Conservation (phyloP, 2,329 filamentous ascomycete genomes). For the Lecanicillium sp. region DNA sequence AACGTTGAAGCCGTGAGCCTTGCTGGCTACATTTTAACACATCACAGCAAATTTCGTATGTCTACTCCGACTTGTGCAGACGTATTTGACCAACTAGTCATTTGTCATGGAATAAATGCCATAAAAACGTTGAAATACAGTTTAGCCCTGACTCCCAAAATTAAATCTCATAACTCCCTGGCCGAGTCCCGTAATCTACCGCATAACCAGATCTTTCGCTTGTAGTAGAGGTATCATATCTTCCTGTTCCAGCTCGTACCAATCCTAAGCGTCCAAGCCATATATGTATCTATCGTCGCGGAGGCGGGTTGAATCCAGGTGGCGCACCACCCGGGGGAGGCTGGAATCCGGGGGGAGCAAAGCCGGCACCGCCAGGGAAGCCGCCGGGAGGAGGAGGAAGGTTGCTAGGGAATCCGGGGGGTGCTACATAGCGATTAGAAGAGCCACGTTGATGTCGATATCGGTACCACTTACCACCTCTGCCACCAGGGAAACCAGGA, state of each 20-base stretch:
- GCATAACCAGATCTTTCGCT: slow-evolving; percentile 15
- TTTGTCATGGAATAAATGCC: no score
- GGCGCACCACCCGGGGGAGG: slow-evolving; percentile 43
- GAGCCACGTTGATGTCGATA: slow-evolving; percentile 4
- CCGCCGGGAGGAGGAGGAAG: slow-evolving; percentile 38
- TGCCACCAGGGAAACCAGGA: slow-evolving; percentile 43
- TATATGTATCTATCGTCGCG: slow-evolving; percentile 41
- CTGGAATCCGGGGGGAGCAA: slow-evolving; percentile 45
- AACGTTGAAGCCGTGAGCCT: no score
- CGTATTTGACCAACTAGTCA: no score
- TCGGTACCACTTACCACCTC: slow-evolving; percentile 41
- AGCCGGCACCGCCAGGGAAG: slow-evolving; percentile 31
- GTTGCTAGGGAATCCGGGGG: slow-evolving; percentile 42
- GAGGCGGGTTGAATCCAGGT: slow-evolving; percentile 70
- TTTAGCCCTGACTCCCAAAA: slow-evolving; percentile 9
- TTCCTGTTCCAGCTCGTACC: slow-evolving; percentile 15
- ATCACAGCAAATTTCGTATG: no score
- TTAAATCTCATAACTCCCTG: slow-evolving; percentile 11
- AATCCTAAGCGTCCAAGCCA: slow-evolving; percentile 16
- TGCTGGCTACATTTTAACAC: no score
- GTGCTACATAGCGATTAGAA: slow-evolving; percentile 29
- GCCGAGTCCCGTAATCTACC: slow-evolving; percentile 11
- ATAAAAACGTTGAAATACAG: slow-evolving; percentile 4
- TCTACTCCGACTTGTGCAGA: no score
- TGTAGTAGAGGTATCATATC: slow-evolving; percentile 16